Conservation (phyloP, 352 stramenopile species). For the Pythium chondricola region DNA sequence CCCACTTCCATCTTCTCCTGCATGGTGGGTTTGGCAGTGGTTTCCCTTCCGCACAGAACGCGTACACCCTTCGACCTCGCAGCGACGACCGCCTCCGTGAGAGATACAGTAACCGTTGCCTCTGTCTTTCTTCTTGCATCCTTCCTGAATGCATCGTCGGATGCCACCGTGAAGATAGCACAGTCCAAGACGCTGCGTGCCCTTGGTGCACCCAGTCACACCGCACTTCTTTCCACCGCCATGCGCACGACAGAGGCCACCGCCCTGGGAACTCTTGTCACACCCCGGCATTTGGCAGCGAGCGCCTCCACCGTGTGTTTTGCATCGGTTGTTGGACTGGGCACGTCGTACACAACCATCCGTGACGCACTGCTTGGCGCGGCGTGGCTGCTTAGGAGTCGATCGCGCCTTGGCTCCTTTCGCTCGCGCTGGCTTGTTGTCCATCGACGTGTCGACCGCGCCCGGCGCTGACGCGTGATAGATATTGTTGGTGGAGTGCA, state of each 20-base stretch:
- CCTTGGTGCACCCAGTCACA: slow-evolving; percentile 60
- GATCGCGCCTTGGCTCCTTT: background rate
- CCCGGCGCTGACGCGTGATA: background rate
- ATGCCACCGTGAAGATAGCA: slow-evolving; percentile 80
- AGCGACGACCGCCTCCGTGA: slow-evolving; percentile 68
- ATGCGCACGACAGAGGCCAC: slow-evolving; percentile 52
- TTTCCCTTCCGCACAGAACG: slow-evolving; percentile 74
- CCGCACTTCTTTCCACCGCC: slow-evolving; percentile 72
- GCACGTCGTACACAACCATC: slow-evolving; percentile 54
- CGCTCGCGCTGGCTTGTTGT: background rate
- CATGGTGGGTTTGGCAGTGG: slow-evolving; percentile 63
- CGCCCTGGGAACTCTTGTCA: slow-evolving; percentile 74
- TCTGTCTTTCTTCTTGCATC: slow-evolving; percentile 78
- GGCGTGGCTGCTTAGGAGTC: slow-evolving; percentile 19
- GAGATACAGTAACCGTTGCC: slow-evolving; percentile 81
- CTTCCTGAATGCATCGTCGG: slow-evolving; percentile 58
- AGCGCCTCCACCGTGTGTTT: slow-evolving; percentile 71
- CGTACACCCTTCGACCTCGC: slow-evolving; percentile 44
- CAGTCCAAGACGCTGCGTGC: slow-evolving; percentile 67
- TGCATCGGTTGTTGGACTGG: slow-evolving; percentile 80
- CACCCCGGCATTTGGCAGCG: slow-evolving; percentile 63
- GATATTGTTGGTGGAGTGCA: background rate
- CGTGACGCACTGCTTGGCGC: slow-evolving; percentile 62
- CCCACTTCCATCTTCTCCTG: slow-evolving; percentile 13
- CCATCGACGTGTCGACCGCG: background rate